These are phyloP conservation scores for Pythium angustatum DNA, from an alignment of 352 stramenopile genomes.

Conservation along the genomic window DNA sequence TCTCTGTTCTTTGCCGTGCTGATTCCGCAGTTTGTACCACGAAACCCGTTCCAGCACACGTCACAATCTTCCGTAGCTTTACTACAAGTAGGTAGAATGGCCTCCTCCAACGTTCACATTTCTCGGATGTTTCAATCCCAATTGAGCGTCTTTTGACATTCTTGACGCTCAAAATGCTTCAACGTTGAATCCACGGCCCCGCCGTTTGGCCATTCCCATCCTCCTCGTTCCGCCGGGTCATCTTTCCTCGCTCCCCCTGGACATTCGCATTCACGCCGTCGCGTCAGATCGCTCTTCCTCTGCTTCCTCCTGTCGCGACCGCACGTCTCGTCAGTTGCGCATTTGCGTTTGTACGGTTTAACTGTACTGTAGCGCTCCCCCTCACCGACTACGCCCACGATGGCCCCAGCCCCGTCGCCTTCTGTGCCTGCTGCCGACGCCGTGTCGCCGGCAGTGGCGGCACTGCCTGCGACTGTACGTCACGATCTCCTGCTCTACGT, in stretches of 20 bases:
- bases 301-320: neutral
- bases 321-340: constrained; percentile 14
- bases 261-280: constrained; percentile 27
- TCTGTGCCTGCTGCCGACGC: constrained; percentile 5
- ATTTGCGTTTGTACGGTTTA: constrained; percentile 19
- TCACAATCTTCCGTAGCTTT: neutral
- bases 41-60: neutral
- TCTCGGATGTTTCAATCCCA: neutral
- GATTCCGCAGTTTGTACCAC: constrained; percentile 11
- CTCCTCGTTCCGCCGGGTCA: constrained; percentile 16
- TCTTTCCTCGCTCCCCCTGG: too few relatives aligned
- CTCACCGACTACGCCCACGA: constrained; percentile 1
- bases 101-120: neutral
- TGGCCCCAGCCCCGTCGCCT: constrained; percentile 19
- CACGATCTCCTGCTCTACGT: constrained; percentile 72
- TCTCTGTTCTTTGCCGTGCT: constrained; percentile 3
- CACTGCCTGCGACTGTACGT: constrained; percentile 28
- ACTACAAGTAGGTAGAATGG: neutral
- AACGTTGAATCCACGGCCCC: neutral
- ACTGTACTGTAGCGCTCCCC: neutral
- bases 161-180: neutral
- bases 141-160: neutral
- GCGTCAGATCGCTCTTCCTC: constrained; percentile 4
- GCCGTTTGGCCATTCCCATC: constrained; percentile 2
- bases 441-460: neutral